phyloP scores from a whole-genome alignment of 768 basidiomycete species.

The Holtermannia corniformis region DNA sequence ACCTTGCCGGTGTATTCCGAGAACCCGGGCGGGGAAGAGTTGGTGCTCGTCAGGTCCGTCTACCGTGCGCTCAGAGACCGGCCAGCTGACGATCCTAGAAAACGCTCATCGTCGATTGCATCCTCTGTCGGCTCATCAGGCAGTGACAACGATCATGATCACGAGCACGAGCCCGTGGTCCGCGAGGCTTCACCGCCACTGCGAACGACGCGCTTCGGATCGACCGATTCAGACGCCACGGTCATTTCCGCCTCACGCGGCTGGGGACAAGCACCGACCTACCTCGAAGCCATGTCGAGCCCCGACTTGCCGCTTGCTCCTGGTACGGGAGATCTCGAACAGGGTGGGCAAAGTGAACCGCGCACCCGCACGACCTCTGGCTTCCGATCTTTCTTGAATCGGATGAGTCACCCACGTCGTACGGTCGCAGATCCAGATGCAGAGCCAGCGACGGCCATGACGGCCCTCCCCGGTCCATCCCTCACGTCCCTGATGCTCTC shows the following conservation, averaged over 20 bases:
- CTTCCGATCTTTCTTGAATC: slow-evolving; percentile 20
- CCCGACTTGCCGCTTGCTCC: slow-evolving; percentile 6
- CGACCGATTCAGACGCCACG: neutral
- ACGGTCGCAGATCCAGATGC: too few species aligned
- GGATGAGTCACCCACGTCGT: too few species aligned
- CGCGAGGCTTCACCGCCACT: too few species aligned
- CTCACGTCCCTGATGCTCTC: slow-evolving; percentile 18
- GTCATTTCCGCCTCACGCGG: slow-evolving; percentile 5
- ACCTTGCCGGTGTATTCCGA: slow-evolving; percentile 32
- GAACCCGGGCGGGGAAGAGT: slow-evolving; percentile 33
- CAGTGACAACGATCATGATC: neutral
- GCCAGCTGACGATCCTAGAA: slow-evolving; percentile 2
- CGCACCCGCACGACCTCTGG: slow-evolving; percentile 18
- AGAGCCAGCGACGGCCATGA: slow-evolving; percentile 8
- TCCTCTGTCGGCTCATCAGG: neutral
- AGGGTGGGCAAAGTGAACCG: neutral
- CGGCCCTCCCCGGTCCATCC: slow-evolving; percentile 1
- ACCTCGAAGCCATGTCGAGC: slow-evolving; percentile 32
- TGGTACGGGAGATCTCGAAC: slow-evolving; percentile 8
- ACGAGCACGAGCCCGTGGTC: neutral
- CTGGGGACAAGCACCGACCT: slow-evolving; percentile 32
- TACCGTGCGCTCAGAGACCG: neutral
- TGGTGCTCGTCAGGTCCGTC: slow-evolving; percentile 29
- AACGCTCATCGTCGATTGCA: slow-evolving; percentile 4
- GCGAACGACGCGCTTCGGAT: neutral